Conservation (phyloP, 345 rosid genomes). For the Carallia brachiata region DNA sequence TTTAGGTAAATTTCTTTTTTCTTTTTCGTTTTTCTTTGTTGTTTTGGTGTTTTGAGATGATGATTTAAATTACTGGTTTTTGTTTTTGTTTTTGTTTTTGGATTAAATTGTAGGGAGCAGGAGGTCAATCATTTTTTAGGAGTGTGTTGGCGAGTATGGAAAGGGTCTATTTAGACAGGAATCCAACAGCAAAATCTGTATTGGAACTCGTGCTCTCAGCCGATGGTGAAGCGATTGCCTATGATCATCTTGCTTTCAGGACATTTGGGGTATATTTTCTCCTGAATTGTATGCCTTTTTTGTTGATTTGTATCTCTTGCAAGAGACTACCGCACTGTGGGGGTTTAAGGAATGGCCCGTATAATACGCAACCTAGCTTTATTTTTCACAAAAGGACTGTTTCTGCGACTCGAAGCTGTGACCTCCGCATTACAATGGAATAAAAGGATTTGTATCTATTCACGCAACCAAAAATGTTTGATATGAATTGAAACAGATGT, state of each 20-base stretch:
- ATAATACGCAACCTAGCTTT: too few relatives aligned
- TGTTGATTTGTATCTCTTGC: not conserved
- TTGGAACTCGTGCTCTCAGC: slow-evolving; percentile 60
- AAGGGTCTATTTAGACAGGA: slow-evolving; percentile 61
- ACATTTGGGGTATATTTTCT: slow-evolving; percentile 67
- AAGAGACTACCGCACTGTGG: not conserved
- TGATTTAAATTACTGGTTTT: not conserved
- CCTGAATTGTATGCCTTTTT: not conserved
- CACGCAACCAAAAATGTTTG: too few relatives aligned
- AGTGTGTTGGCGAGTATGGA: slow-evolving; percentile 70
- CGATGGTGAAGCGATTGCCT: slow-evolving; percentile 55
- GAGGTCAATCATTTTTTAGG: slow-evolving; percentile 64
- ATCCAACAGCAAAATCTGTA: slow-evolving; percentile 82
- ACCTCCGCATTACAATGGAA: too few relatives aligned
- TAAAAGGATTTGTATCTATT: too few relatives aligned
- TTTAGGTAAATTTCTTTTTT: not conserved
- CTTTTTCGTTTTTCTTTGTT: too few relatives aligned
- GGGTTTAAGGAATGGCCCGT: too few relatives aligned
- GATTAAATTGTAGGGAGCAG: slow-evolving; percentile 26
- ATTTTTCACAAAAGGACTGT: too few relatives aligned
- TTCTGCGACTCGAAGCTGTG: too few relatives aligned
- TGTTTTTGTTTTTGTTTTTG: not conserved
- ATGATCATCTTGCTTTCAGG: slow-evolving; percentile 92
- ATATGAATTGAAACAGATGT: too few relatives aligned
- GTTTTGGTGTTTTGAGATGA: too few relatives aligned